phyloP scores from a whole-genome alignment of 2,329 filamentous ascomycete species.

The Neonectria magnoliae region DNA sequence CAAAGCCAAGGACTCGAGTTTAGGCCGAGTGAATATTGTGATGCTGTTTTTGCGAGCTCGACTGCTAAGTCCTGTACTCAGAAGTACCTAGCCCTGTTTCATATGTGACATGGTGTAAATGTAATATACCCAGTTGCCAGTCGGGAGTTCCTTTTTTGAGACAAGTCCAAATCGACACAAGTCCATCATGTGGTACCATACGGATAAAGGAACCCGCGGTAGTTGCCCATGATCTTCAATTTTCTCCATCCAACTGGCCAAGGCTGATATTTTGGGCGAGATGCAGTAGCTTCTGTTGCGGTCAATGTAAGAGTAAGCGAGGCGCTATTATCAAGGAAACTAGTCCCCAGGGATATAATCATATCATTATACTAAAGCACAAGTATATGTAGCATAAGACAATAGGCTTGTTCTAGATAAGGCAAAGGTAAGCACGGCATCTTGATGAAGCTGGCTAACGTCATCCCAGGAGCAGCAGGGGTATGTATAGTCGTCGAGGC shows the following conservation, averaged over 20 bases:
- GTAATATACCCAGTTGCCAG: too few species aligned
- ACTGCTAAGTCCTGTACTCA: too few species aligned
- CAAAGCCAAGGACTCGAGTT: background rate
- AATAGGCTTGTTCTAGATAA: background rate
- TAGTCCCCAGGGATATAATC: background rate
- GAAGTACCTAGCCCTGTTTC: too few species aligned
- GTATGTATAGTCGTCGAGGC: background rate
- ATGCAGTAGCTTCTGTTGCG: background rate
- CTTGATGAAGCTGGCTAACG: background rate
- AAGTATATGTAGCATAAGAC: background rate
- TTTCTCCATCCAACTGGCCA: background rate
- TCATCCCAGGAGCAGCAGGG: background rate
- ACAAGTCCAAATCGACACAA: background rate
- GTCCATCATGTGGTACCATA: background rate
- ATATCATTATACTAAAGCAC: background rate
- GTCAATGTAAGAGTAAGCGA: too few species aligned
- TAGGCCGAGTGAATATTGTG: too few species aligned
- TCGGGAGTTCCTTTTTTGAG: too few species aligned
- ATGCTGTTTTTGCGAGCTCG: too few species aligned
- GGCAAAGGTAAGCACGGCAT: background rate
- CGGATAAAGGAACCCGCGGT: background rate
- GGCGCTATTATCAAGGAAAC: background rate
- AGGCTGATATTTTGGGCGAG: background rate
- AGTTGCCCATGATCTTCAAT: background rate
- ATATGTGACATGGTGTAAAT: too few species aligned